Evolutionary conservation across 495 filamentous ascomycete species (phyloP).

Genomic region (Penicillium arizonense): DNA sequence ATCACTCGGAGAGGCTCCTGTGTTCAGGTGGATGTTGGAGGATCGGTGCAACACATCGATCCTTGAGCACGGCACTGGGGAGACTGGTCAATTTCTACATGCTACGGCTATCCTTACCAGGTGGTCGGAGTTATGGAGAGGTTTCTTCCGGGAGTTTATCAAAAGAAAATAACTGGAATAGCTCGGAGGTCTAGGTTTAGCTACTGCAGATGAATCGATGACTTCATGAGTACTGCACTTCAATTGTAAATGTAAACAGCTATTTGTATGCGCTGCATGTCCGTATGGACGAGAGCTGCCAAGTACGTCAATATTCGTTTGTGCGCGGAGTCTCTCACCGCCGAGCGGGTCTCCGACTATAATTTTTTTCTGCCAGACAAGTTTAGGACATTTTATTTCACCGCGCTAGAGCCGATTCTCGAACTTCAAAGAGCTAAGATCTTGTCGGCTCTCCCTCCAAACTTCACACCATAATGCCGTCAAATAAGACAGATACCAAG

Average conservation of each 20-base stretch:
- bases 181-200: conserved; percentile 28
- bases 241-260: neutral
- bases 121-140: conserved; percentile 38
- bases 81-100: conserved; percentile 42
- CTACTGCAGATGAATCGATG: conserved; percentile 30
- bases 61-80: conserved; percentile 30
- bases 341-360: conserved; percentile 18
- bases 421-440: conserved; percentile 12
- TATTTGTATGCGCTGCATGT: neutral
- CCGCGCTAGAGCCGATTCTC: conserved; percentile 11
- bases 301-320: conserved; percentile 21
- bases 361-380: conserved; percentile 31
- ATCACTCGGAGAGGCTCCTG: conserved; percentile 32
- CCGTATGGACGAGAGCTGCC: neutral
- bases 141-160: conserved; percentile 39
- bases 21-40: conserved; percentile 43
- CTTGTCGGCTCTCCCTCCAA: neutral
- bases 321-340: conserved; percentile 19
- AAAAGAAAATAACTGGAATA: conserved; percentile 31
- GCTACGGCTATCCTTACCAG: conserved; percentile 15
- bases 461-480: conserved; percentile 43
- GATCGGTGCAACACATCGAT: conserved; percentile 19
- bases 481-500: conserved; percentile 62
- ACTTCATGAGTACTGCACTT: conserved; percentile 16
- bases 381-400: conserved; percentile 27